phyloP scores from a whole-genome alignment of 257 asterid species.

The Penstemon barbatus region DNA sequence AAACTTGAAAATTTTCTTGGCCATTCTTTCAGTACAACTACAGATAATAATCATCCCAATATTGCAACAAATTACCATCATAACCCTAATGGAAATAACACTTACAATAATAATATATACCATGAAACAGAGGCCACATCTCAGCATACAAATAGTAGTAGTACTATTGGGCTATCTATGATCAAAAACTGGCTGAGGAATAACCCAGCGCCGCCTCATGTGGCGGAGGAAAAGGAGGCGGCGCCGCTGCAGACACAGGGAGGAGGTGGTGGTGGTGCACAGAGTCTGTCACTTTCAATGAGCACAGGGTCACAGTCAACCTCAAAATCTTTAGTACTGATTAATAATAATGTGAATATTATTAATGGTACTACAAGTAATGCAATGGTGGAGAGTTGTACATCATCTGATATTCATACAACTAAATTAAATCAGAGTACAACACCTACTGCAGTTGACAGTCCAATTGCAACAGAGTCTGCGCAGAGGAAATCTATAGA shows the following conservation, averaged over 20 bases:
- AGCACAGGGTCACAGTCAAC: conserved; percentile 57
- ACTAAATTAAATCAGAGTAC: conserved; percentile 11
- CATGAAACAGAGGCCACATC: conserved; percentile 37
- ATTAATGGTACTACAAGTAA: conserved; percentile 13
- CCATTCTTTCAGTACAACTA: conserved; percentile 30
- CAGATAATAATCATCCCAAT: conserved; percentile 10
- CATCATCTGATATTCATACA: too few species aligned
- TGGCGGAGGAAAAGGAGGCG: conserved; percentile 27
- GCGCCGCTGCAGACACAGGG: conserved; percentile 9
- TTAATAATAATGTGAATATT: background rate
- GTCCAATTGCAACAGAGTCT: conserved; percentile 40
- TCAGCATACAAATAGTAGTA: conserved; percentile 18
- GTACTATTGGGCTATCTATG: conserved; percentile 70
- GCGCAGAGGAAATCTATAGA: conserved; percentile 69
- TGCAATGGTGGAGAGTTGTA: conserved; percentile 27
- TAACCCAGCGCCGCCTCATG: conserved; percentile 36
- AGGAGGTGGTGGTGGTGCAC: conserved; percentile 23
- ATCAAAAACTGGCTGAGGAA: conserved; percentile 78
- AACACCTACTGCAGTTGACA: conserved; percentile 16
- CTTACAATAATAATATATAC: conserved; percentile 19
- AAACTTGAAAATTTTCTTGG: conserved; percentile 71
- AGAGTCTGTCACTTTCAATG: conserved; percentile 70
- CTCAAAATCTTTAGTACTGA: background rate
- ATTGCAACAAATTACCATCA: background rate
- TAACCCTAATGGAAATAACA: background rate